A percentile compares a stretch with the other conserved stretches of the same genome.
Conservation (phyloP, 495 filamentous ascomycete species). For the Niebla homalea region DNA sequence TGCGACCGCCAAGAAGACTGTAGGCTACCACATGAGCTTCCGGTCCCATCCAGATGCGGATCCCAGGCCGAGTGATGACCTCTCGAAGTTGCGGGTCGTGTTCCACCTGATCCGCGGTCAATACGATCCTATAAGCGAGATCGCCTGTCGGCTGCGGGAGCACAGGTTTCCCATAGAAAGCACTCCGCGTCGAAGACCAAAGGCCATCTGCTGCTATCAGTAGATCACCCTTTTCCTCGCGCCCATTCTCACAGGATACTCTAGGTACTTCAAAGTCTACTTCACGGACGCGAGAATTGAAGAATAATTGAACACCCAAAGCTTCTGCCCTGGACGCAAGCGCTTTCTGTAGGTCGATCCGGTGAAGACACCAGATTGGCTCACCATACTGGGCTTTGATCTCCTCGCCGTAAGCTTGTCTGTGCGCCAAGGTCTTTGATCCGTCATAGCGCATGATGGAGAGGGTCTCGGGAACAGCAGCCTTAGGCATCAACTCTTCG, state of each 20-base stretch:
- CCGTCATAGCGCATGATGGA: slow-evolving; percentile 45
- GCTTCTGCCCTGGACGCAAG: slow-evolving; percentile 35
- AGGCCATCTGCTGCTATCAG: slow-evolving; percentile 48
- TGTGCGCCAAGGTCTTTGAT: slow-evolving; percentile 38
- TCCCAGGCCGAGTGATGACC: slow-evolving; percentile 38
- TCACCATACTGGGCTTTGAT: slow-evolving; percentile 31
- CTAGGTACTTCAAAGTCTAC: slow-evolving; percentile 24
- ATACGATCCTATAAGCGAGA: slow-evolving; percentile 50
- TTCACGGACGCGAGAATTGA: slow-evolving; percentile 27
- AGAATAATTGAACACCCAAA: slow-evolving; percentile 34
- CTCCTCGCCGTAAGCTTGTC: slow-evolving; percentile 30
- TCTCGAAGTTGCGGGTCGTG: slow-evolving; percentile 35
- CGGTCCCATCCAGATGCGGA: slow-evolving; percentile 63
- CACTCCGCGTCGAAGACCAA: slow-evolving; percentile 36
- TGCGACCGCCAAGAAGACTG: slow-evolving; percentile 42
- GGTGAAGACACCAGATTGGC: slow-evolving; percentile 44
- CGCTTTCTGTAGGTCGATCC: slow-evolving; percentile 43
- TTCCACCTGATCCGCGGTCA: slow-evolving; percentile 40
- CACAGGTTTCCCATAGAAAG: slow-evolving; percentile 29
- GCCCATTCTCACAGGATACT: slow-evolving; percentile 23
- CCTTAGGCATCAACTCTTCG: slow-evolving; percentile 29
- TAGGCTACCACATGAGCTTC: slow-evolving; percentile 52
- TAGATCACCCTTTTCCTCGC: slow-evolving; percentile 32
- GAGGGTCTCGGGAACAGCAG: slow-evolving; percentile 36
- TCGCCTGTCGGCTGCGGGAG: slow-evolving; percentile 47